Conservation (phyloP, 371 early-diverging fungal genomes). For the Cokeromyces recurvatus region DNA sequence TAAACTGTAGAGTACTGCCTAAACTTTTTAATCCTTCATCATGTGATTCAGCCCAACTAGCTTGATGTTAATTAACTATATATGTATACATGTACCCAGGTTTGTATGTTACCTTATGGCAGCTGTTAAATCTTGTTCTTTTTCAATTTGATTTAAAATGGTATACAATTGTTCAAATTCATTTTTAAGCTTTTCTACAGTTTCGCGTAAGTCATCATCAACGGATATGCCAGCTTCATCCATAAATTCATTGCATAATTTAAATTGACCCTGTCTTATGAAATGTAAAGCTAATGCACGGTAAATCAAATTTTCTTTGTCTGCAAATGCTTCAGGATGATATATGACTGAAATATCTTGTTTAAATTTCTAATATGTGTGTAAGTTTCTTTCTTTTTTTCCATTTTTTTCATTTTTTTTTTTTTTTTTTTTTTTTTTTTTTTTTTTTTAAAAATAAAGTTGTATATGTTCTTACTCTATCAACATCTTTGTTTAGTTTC, state of each 20-base stretch:
- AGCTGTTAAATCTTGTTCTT: constrained; percentile 16
- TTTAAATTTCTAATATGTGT: constrained; percentile 54
- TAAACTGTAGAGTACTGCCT: constrained; percentile 79
- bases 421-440: too few species aligned
- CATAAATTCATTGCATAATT: constrained; percentile 60
- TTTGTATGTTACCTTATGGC: constrained; percentile 35
- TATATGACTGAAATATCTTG: constrained; percentile 53
- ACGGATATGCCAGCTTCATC: constrained; percentile 37
- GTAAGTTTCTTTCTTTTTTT: neutral
- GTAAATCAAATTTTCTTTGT: constrained; percentile 55
- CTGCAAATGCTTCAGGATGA: constrained; percentile 66
- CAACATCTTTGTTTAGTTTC: constrained; percentile 76
- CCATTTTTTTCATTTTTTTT: neutral
- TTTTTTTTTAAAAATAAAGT: too few species aligned
- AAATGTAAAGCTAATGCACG: constrained; percentile 72
- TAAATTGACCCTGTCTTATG: constrained; percentile 85
- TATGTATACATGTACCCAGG: too few species aligned
- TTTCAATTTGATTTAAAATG: constrained; percentile 27
- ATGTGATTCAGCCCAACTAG: constrained; percentile 71
- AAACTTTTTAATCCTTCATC: constrained; percentile 51
- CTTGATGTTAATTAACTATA: too few species aligned
- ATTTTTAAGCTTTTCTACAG: constrained; percentile 25
- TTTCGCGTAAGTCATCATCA: constrained; percentile 26
- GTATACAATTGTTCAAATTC: constrained; percentile 38
- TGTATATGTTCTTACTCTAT: too few species aligned